A percentile compares a stretch with the other conserved stretches of the same genome.
These are phyloP conservation scores for Pyrenopolyporus hunteri DNA, from an alignment of 495 filamentous ascomycete species.

Conservation along the genomic window DNA sequence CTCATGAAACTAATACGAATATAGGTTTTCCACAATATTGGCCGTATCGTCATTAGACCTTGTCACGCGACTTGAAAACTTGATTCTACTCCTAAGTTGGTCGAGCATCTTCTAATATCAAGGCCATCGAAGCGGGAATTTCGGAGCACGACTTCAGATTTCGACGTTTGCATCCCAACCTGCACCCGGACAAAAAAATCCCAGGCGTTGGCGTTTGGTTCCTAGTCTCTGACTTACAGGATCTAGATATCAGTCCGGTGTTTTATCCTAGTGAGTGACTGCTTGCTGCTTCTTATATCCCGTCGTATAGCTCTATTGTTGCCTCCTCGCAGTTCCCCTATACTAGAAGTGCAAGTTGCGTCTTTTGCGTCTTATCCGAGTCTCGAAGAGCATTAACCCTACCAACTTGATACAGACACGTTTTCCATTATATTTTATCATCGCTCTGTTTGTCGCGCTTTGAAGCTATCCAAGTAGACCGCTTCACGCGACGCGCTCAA, in stretches of 20 bases:
- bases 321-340: background rate
- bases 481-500: too few relatives aligned
- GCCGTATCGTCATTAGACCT: slow-evolving; percentile 40
- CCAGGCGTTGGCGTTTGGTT: slow-evolving; percentile 44
- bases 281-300: slow-evolving; percentile 13
- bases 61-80: slow-evolving; percentile 38
- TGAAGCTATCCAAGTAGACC: too few relatives aligned
- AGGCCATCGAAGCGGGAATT: slow-evolving; percentile 32
- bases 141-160: slow-evolving; percentile 35
- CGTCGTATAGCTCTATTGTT: background rate
- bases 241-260: slow-evolving; percentile 42
- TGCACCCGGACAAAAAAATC: slow-evolving; percentile 37
- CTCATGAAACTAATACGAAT: background rate
- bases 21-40: slow-evolving; percentile 36
- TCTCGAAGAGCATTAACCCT: too few relatives aligned
- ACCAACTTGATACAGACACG: too few relatives aligned
- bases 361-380: too few relatives aligned
- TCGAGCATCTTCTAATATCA: slow-evolving; percentile 36
- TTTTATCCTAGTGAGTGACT: slow-evolving; percentile 47
- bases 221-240: slow-evolving; percentile 41
- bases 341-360: too few relatives aligned
- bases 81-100: slow-evolving; percentile 30
- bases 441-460: too few relatives aligned
- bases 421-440: too few relatives aligned
- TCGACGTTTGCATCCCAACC: slow-evolving; percentile 39